phyloP scores from a whole-genome alignment of 768 basidiomycete species.

The Russula emetica region DNA sequence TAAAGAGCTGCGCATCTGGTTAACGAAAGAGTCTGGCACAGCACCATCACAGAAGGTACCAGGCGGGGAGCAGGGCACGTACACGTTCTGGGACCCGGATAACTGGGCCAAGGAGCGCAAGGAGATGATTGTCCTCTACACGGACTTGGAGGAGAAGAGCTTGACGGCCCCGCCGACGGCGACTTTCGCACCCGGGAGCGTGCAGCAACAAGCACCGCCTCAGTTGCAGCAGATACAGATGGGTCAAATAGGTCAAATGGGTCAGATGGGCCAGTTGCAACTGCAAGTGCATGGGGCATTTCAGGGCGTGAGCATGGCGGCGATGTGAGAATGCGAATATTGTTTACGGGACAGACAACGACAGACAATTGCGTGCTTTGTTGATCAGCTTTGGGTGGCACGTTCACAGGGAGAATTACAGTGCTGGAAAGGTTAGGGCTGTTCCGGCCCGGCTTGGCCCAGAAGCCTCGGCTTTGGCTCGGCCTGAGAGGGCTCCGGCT shows the following conservation, averaged over 20 bases:
- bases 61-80: conserved; percentile 73
- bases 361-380: conserved; percentile 4
- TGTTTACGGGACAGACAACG: neutral
- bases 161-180: conserved; percentile 23
- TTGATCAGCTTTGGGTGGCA: too few relatives aligned
- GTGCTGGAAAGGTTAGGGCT: too few relatives aligned
- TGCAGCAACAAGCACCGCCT: conserved; percentile 13
- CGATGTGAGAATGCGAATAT: conserved; percentile 19
- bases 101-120: conserved; percentile 34
- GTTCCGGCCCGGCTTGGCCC: too few relatives aligned
- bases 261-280: conserved; percentile 18
- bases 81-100: conserved; percentile 42
- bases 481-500: too few relatives aligned
- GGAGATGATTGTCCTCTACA: conserved; percentile 31
- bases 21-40: conserved; percentile 83
- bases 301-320: conserved; percentile 29
- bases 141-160: conserved; percentile 32
- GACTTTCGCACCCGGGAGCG: conserved; percentile 9
- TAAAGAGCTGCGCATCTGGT: conserved; percentile 76
- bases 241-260: conserved; percentile 15
- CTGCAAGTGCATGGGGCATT: conserved; percentile 28
- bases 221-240: conserved; percentile 25
- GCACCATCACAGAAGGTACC: conserved; percentile 68
- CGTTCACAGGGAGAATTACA: too few relatives aligned
- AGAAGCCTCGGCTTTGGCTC: too few relatives aligned